phyloP scores from a whole-genome alignment of 441 rosid species.

The Raphanus hybrid region DNA sequence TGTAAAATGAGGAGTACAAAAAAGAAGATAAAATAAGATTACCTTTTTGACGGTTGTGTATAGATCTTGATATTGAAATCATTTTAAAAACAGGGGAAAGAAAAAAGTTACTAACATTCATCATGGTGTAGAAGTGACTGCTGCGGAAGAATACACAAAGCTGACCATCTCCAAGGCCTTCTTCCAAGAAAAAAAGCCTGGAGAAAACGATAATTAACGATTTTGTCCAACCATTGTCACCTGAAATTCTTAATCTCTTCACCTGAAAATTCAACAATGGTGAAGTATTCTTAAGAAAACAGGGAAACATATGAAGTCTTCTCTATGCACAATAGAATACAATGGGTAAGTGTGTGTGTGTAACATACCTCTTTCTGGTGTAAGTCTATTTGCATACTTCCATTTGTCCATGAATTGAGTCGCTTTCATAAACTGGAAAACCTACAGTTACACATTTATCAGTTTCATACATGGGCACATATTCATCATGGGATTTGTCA shows the following conservation, averaged over 20 bases:
- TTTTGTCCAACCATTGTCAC: neutral
- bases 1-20: neutral
- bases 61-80: neutral
- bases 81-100: neutral
- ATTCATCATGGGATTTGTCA: too few species aligned
- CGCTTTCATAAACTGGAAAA: neutral
- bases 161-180: neutral
- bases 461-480: too few species aligned
- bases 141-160: neutral
- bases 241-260: neutral
- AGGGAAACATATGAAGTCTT: neutral
- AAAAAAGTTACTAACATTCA: neutral
- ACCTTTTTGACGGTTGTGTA: neutral
- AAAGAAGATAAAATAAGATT: neutral
- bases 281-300: neutral
- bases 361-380: neutral
- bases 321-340: neutral
- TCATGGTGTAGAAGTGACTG: neutral
- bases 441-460: neutral
- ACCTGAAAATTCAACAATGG: neutral
- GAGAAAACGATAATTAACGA: neutral
- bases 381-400: neutral
- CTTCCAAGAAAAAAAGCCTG: neutral
- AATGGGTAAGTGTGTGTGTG: neutral
- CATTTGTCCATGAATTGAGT: too few species aligned